These are phyloP conservation scores for Dothideomycetes sp. DNA, from an alignment of 2,329 filamentous ascomycete species.

Conservation along the genomic window DNA sequence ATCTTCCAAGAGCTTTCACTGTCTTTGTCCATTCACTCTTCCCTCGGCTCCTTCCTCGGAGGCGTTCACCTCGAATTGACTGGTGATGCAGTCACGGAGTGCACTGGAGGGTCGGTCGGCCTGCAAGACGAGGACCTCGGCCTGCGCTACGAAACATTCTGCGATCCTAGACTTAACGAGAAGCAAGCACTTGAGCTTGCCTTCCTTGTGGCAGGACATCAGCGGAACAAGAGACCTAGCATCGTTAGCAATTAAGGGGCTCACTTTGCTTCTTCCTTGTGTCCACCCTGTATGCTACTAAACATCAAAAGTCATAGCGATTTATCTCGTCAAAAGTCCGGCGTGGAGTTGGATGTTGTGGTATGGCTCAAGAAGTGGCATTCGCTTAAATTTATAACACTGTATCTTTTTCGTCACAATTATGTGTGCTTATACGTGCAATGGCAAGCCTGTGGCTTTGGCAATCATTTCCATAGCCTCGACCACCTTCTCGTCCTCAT, in stretches of 20 bases:
- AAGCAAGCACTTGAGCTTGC: conserved; percentile 94
- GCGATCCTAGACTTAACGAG: conserved; percentile 90
- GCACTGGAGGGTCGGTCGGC: conserved; percentile 78
- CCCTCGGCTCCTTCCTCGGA: conserved; percentile 75
- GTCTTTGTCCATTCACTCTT: conserved; percentile 73
- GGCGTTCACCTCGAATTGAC: conserved; percentile 94
- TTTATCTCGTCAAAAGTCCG: too few species aligned
- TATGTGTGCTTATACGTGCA: conserved; percentile 6
- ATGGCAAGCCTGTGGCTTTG: conserved; percentile 18
- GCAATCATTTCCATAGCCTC: conserved; percentile 26
- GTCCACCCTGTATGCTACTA: too few species aligned
- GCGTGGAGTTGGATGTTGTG: too few species aligned
- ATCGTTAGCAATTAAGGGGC: not conserved
- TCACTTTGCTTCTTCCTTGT: too few species aligned
- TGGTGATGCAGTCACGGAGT: conserved; percentile 93
- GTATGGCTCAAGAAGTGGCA: too few species aligned
- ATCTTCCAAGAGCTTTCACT: conserved; percentile 81
- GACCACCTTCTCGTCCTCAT: conserved; percentile 44
- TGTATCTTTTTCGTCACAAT: too few species aligned
- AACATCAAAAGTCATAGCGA: too few species aligned
- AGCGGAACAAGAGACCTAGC: conserved; percentile 13
- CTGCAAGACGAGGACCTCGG: conserved; percentile 80
- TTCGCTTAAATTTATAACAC: too few species aligned
- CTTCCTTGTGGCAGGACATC: conserved; percentile 70
- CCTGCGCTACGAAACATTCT: conserved; percentile 90